Evolutionary conservation across 768 basidiomycete species (phyloP).

Genomic region (Cystobasidium tubakii): DNA sequence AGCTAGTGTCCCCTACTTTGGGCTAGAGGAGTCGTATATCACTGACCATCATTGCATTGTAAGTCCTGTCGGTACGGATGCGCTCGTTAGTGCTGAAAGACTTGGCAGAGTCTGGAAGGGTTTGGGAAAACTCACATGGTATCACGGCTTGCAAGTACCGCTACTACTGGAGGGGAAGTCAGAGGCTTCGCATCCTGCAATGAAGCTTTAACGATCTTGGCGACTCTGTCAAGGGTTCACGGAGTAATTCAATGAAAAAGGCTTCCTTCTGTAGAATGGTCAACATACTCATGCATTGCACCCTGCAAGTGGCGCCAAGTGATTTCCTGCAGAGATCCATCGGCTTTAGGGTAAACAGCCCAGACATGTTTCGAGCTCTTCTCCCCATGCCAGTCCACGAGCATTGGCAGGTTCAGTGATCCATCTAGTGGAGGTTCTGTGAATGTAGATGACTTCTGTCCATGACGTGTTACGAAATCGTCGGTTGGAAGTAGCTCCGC

Average conservation of each 20-base stretch:
- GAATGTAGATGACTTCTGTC: constrained; percentile 2
- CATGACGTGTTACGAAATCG: constrained; percentile 3
- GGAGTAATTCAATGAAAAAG: too few species aligned
- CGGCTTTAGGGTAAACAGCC: neutral
- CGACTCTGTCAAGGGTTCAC: neutral
- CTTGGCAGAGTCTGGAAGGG: neutral
- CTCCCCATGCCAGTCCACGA: constrained; percentile 9
- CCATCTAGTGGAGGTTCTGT: constrained; percentile 4
- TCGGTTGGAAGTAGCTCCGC: neutral
- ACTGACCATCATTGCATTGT: constrained; percentile 7
- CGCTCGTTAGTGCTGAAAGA: neutral
- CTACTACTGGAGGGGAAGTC: neutral
- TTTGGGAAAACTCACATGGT: neutral
- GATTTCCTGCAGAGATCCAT: neutral
- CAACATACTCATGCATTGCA: constrained; percentile 5
- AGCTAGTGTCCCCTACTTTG: neutral
- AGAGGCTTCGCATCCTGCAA: neutral
- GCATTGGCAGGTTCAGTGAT: neutral
- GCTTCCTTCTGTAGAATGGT: too few species aligned
- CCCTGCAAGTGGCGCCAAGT: constrained; percentile 7
- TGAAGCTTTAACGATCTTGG: neutral
- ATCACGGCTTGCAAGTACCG: constrained; percentile 1
- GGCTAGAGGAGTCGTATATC: neutral
- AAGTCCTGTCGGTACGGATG: neutral
- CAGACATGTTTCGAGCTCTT: neutral